Evolutionary conservation across 1,284 basidiomycete species (phyloP), one percentile per base, ranked within the genome.

Genomic region (Gymnopus androsaceus): DNA sequence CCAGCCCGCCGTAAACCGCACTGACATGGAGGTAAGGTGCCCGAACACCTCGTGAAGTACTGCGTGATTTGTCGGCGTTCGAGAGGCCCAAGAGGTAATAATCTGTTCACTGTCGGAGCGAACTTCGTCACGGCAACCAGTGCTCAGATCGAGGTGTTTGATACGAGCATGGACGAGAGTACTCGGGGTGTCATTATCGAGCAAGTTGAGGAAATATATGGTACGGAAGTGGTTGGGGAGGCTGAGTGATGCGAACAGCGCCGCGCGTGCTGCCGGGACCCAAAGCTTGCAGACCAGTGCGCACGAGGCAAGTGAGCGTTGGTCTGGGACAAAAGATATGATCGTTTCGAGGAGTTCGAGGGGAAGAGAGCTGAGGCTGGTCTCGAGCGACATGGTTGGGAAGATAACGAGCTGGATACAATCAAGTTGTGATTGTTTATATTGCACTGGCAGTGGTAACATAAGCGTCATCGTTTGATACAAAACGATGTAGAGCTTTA

Each of bases 331-430:
- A 28, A 50, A 50, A 12, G 48, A 50, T 40, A 50, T 50, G 8
- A 50, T 50, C n/a, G 11, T 33, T 19, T 50, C 48, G 34, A 50
- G 48, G 4, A 50, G 14, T 38, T 50, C 48, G 23, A 50, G 48
- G 30, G 48, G 48, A 12, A 50, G 48, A 3, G 48, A 50, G 48
- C 38, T 36, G 48, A 50, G 48, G 17, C 48, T 38, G 48, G 36
- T 27, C 48, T 50, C 48, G 48, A 50, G 19, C 25, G 36, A 25
- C 44, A 46, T 46, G 44, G 44, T 31, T 3, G 25, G 44, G 44
- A 46, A n/a, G 25, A 21, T 30, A 46, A 28, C 9, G 9, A 27
- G 9, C 17, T 7, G 19, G 38, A 42, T 42, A n/a, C n/a, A n/a
- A n/a, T n/a, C n/a, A n/a, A n/a, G n/a, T n/a, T n/a, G n/a, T n/a